Conservation (phyloP, 1,284 basidiomycete species). For the Albatrellus sp. region DNA sequence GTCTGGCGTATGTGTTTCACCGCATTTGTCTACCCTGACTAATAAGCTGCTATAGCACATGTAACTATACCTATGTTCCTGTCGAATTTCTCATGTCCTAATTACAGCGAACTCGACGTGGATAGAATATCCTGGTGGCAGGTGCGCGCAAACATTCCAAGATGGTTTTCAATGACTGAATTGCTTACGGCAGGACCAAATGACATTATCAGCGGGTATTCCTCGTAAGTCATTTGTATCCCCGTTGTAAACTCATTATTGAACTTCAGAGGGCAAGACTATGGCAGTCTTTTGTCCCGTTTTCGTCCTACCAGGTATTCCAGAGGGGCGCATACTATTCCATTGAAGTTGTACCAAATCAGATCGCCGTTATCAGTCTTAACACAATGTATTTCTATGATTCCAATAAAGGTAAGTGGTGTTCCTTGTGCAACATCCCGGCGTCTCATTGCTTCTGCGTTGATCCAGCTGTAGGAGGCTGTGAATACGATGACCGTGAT, state of each 20-base stretch:
- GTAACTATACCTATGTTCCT: constrained; percentile 23
- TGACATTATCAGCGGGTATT: constrained; percentile 64
- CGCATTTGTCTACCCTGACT: not conserved
- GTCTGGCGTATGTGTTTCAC: constrained; percentile 59
- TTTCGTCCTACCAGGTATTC: constrained; percentile 70
- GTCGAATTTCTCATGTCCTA: not conserved
- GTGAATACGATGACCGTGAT: constrained; percentile 39
- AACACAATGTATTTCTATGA: constrained; percentile 93
- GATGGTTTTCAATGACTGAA: too few relatives aligned
- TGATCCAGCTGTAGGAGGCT: constrained; percentile 48
- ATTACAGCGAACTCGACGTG: constrained; percentile 5
- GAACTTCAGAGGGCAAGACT: constrained; percentile 34
- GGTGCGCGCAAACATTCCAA: constrained; percentile 23
- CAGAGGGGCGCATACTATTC: constrained; percentile 80
- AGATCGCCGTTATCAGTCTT: constrained; percentile 72
- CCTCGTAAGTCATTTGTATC: constrained; percentile 36
- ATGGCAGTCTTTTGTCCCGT: constrained; percentile 79
- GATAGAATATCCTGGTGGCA: constrained; percentile 54
- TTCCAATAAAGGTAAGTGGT: constrained; percentile 66
- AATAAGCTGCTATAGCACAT: constrained; percentile 35
- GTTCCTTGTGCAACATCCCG: constrained; percentile 6
- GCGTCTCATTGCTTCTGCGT: not conserved
- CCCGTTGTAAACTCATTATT: constrained; percentile 2
- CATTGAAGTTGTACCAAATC: constrained; percentile 68
- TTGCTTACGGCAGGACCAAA: constrained; percentile 50